These are phyloP conservation scores for Closterium sp. DNA, from an alignment of 139 green algal genomes.

Conservation along the genomic window DNA sequence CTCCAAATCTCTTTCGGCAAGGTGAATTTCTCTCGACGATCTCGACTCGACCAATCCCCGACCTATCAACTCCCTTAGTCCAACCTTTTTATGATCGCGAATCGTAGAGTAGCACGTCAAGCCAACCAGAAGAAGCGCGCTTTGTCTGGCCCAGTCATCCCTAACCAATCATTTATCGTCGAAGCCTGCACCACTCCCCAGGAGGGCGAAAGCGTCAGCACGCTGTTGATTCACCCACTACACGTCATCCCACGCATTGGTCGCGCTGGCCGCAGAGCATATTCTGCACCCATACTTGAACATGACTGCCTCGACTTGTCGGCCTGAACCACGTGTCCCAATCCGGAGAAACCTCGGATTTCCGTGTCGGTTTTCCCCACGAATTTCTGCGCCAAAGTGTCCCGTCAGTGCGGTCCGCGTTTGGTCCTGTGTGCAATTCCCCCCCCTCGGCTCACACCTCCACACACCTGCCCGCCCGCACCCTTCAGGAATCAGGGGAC, in stretches of 20 bases:
- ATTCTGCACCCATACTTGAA: not conserved
- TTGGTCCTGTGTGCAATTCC: too few species aligned
- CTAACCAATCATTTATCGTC: not conserved
- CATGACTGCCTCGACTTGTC: not conserved
- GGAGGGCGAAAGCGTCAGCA: not conserved
- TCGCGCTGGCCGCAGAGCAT: not conserved
- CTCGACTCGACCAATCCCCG: not conserved
- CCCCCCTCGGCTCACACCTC: too few species aligned
- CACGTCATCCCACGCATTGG: not conserved
- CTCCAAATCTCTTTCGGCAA: not conserved
- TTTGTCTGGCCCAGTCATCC: not conserved
- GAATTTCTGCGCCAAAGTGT: not conserved
- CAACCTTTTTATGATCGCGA: not conserved
- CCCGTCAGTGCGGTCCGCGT: not conserved
- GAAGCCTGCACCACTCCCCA: not conserved
- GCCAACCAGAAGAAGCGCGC: not conserved
- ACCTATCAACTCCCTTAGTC: not conserved
- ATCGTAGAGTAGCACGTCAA: not conserved
- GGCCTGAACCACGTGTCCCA: not conserved
- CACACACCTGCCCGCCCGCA: too few species aligned
- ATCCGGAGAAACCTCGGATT: not conserved
- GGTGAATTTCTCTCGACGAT: not conserved
- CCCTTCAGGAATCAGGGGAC: too few species aligned
- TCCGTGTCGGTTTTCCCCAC: not conserved
- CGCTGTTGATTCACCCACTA: not conserved